Evolutionary conservation across 2,329 filamentous ascomycete species (phyloP).

Genomic region (Diaporthe nobilis): DNA sequence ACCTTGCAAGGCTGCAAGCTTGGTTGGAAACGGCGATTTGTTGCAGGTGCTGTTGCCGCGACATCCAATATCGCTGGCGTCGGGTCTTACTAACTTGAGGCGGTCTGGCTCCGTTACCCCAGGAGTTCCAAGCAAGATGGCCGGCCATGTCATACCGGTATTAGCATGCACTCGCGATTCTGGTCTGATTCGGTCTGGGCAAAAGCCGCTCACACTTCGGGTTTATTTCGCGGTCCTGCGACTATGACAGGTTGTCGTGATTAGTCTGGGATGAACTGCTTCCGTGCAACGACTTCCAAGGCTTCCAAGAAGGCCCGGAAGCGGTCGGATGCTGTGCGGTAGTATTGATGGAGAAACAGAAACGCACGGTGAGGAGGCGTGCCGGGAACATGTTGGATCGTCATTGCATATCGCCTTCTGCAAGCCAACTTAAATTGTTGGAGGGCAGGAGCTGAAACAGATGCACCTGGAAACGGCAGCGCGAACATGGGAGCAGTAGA

Average conservation of each 20-base stretch:
- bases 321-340: slow-evolving; percentile 24
- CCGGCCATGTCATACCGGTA: not conserved
- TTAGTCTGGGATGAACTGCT: slow-evolving; percentile 16
- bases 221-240: not conserved
- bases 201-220: slow-evolving; percentile 10
- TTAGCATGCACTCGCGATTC: not conserved
- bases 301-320: slow-evolving; percentile 2
- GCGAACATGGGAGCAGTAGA: not conserved
- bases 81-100: slow-evolving; percentile 13
- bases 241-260: not conserved
- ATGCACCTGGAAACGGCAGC: not conserved
- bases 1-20: slow-evolving; percentile 31
- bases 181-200: not conserved
- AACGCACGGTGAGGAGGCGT: slow-evolving; percentile 18
- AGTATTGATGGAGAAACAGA: slow-evolving; percentile 24
- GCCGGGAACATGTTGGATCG: slow-evolving; percentile 29
- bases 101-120: slow-evolving; percentile 8
- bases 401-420: slow-evolving; percentile 11
- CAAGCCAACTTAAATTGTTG: slow-evolving; percentile 24
- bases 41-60: slow-evolving; percentile 31
- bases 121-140: not conserved
- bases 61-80: slow-evolving; percentile 18
- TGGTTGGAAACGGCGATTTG: slow-evolving; percentile 23
- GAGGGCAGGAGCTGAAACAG: slow-evolving; percentile 29
- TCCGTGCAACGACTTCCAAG: slow-evolving; percentile 2